Evolutionary conservation across 805 yeast species (phyloP).

Genomic region (Candida xyloterini): DNA sequence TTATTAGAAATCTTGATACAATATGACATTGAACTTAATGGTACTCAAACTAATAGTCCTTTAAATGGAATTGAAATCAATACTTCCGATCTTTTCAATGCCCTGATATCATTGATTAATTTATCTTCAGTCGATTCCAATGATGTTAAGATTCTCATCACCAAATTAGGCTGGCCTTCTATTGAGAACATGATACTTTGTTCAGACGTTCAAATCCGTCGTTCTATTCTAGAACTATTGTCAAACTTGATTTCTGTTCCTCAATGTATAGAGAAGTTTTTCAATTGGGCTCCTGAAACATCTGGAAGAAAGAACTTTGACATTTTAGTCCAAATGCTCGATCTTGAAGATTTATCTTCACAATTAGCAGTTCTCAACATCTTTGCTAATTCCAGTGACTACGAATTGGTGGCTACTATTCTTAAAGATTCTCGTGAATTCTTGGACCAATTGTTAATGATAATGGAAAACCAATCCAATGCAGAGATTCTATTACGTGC

Average conservation of each 20-base stretch:
- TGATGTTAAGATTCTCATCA: constrained; percentile 34
- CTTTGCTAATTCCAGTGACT: constrained; percentile 31
- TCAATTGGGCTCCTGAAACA: constrained; percentile 44
- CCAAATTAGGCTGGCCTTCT: constrained; percentile 35
- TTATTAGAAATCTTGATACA: constrained; percentile 46
- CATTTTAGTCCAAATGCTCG: constrained; percentile 38
- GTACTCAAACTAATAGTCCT: constrained; percentile 21
- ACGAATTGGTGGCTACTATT: constrained; percentile 23
- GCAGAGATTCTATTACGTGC: constrained; percentile 25
- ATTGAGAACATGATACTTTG: constrained; percentile 36
- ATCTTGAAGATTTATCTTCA: constrained; percentile 37
- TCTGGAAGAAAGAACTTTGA: constrained; percentile 39
- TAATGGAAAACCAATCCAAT: constrained; percentile 19
- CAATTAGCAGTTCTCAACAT: constrained; percentile 35
- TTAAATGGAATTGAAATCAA: constrained; percentile 23
- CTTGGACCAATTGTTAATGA: constrained; percentile 12
- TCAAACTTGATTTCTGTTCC: constrained; percentile 42
- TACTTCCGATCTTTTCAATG: constrained; percentile 39
- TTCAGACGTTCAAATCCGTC: constrained; percentile 40
- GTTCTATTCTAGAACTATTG: constrained; percentile 46
- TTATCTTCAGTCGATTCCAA: constrained; percentile 39
- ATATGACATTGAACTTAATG: constrained; percentile 29
- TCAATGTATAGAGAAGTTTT: constrained; percentile 49
- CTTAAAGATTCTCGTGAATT: constrained; percentile 23
- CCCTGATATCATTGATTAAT: constrained; percentile 49